phyloP scores from a whole-genome alignment of 768 basidiomycete genomes.

The Leccinum incarnatum region DNA sequence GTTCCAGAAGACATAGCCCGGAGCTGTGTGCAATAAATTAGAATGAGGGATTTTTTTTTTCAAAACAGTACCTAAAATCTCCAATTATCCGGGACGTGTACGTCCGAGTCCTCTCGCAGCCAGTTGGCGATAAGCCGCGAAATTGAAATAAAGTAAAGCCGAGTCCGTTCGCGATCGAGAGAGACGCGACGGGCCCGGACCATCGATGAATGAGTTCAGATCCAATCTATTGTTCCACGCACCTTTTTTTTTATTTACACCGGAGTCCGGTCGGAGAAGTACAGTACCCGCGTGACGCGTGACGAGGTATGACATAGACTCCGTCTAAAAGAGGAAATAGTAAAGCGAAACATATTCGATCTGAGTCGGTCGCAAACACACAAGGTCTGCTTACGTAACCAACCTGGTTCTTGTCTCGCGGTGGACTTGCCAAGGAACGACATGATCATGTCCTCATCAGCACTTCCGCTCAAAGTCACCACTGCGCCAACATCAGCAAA shows the following conservation, averaged over 20 bases:
- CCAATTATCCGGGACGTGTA: not conserved
- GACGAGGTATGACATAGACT: no score
- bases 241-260: constrained; percentile 1
- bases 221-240: constrained; percentile 13
- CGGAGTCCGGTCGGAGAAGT: constrained; percentile 6
- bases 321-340: no score
- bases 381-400: not conserved
- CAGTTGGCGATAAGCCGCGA: not conserved
- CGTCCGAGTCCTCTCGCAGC: not conserved
- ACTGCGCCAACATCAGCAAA: constrained; percentile 55
- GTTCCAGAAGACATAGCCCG: not conserved
- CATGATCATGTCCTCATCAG: constrained; percentile 44
- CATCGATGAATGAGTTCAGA: constrained; percentile 8
- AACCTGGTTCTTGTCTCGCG: not conserved
- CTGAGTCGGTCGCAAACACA: constrained; percentile 3
- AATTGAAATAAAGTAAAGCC: not conserved
- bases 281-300: no score
- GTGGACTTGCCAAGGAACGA: constrained; percentile 1
- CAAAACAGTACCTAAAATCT: not conserved
- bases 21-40: not conserved
- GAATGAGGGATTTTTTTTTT: not conserved
- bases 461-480: constrained; percentile 65
- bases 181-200: not conserved
- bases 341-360: constrained; percentile 3
- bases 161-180: not conserved